Base-by-base conservation (phyloP, 2,329 filamentous ascomycete genomes). In the Clarireedia hainanense region DNA sequence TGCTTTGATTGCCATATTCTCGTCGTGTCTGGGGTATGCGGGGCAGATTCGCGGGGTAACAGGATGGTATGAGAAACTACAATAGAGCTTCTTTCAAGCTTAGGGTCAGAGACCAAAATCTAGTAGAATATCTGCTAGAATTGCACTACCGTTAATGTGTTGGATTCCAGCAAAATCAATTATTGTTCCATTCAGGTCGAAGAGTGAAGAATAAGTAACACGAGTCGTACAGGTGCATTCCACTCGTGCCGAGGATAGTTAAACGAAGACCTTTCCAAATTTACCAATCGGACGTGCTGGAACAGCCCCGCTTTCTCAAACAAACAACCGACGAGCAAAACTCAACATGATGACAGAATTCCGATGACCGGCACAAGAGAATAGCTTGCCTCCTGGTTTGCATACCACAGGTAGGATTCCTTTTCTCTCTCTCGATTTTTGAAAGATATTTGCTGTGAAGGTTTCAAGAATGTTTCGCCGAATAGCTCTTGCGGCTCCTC, bases 1-100 rank as follows among this genome's bases (percentile, higher is more conserved):
- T 57, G 85, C 72, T 65, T 80, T 84, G 70, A 87, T 74, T 54
- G 84, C 80, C 85, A 89, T 88, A 63, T 54, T 42, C 56, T 50
- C 34, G 17, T 43, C 7, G 23, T 55, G 43, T 58, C 47, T 17
- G n/a, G 20, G n/a, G n/a, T 10, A 17, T 39, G 57, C 55, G 53
- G 55, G 54, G 39, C 37, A 53, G 23, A 45, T 45, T 20, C 17
- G 52, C 37, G 47, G 52, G 52, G 47, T 55, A 45, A 50, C 15
- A 14, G 15, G 20, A 10, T 46, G 6, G 12, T 26, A 9, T 14
- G 10, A 14, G 20, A 14, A 24, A 15, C 43, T 46, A 10, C 1
- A 20, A 23, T 23, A 23, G 20, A 43, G 40, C 17, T 43, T 43
- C 40, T 20, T 20, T 4, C 23, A 30, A 30, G 27, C 3, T 4